Evolutionary conservation across 352 stramenopile species (phyloP).

Genomic region (Globisporangium abappressorium): DNA sequence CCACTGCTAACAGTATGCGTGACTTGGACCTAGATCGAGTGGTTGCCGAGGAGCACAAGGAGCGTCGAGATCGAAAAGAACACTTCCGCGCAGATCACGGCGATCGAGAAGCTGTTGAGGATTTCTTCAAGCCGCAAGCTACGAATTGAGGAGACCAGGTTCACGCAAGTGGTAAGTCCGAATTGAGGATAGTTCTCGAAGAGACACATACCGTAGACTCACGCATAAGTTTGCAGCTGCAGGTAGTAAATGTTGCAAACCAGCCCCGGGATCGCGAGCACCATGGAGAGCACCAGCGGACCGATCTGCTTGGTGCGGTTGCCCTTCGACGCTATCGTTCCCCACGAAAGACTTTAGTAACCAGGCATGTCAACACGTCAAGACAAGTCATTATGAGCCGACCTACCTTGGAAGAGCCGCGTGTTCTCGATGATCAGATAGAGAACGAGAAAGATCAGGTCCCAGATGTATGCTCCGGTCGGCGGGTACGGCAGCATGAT

Average conservation of each 20-base stretch:
- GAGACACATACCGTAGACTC: conserved; percentile 11
- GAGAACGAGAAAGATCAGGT: conserved; percentile 59
- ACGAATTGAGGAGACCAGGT: background rate
- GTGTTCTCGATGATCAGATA: conserved; percentile 58
- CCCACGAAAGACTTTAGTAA: background rate
- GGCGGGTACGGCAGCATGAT: conserved; percentile 47
- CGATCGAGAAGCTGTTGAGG: conserved; percentile 60
- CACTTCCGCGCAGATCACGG: conserved; percentile 52
- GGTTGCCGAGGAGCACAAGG: conserved; percentile 28
- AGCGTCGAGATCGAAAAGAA: conserved; percentile 50
- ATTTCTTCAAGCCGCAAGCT: conserved; percentile 61
- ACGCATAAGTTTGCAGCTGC: conserved; percentile 78
- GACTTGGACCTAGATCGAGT: conserved; percentile 2
- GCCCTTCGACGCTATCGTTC: conserved; percentile 61
- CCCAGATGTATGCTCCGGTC: conserved; percentile 48
- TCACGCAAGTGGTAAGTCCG: conserved; percentile 3
- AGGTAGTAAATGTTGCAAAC: conserved; percentile 76
- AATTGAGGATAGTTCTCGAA: background rate
- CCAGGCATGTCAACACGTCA: background rate
- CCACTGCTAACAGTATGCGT: too few species aligned
- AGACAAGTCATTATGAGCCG: background rate
- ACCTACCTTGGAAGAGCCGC: conserved; percentile 65
- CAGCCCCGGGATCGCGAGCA: conserved; percentile 47
- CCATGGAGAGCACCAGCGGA: conserved; percentile 53
- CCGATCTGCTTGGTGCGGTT: conserved; percentile 71